These are phyloP conservation scores for carrot (Daucus carota) DNA, from an alignment of 129 eudicot species.

Conservation along the genomic window DH1_v3.0 NC_030383.2:4483001-4483500, in stretches of 20 bases:
- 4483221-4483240: constrained; percentile 40
- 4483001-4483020: too few relatives aligned
- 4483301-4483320: neutral
- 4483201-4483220: neutral
- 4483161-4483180: neutral
- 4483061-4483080: too few relatives aligned
- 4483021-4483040: neutral
- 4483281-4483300: constrained; percentile 25
- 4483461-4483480: constrained; percentile 43
- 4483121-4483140: neutral
- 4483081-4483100: neutral
- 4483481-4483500: constrained; percentile 47
- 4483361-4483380: constrained; percentile 33
- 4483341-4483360: neutral
- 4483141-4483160: neutral
- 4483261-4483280: constrained; percentile 57
- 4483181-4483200: neutral
- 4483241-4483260: constrained; percentile 72
- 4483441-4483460: constrained; percentile 40
- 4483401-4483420: constrained; percentile 11
- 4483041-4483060: neutral
- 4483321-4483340: neutral
- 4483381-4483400: constrained; percentile 16
- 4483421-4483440: constrained; percentile 5
- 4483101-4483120: neutral